These are phyloP conservation scores for Mortierella sp. DNA, from an alignment of 371 early-diverging fungal genomes.

Conservation along the genomic window DNA sequence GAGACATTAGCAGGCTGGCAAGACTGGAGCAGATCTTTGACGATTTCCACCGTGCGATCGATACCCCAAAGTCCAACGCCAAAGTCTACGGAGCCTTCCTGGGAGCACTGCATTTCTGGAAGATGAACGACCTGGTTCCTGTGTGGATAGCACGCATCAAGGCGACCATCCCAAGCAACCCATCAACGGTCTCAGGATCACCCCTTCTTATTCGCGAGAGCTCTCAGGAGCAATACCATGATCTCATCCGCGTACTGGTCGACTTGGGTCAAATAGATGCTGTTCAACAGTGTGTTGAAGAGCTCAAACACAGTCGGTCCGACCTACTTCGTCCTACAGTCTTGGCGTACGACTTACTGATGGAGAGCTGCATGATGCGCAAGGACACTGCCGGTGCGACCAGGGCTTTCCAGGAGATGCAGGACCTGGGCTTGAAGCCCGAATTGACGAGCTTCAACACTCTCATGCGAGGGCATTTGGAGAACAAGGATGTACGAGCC, in stretches of 20 bases:
- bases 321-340: constrained; percentile 47
- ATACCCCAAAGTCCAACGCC: constrained; percentile 35
- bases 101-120: constrained; percentile 46
- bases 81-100: constrained; percentile 37
- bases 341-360: constrained; percentile 30
- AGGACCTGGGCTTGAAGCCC: constrained; percentile 28
- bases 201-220: constrained; percentile 3
- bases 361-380: constrained; percentile 23
- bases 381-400: constrained; percentile 33
- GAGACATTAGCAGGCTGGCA: not conserved
- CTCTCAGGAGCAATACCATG: constrained; percentile 45
- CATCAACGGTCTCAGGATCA: not conserved
- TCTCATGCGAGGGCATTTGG: constrained; percentile 37
- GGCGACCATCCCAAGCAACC: constrained; percentile 10
- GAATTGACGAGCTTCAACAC: constrained; percentile 48
- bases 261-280: constrained; percentile 30
- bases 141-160: constrained; percentile 35
- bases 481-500: constrained; percentile 36
- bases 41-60: constrained; percentile 40
- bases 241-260: constrained; percentile 36
- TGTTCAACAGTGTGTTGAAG: constrained; percentile 45
- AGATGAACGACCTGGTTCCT: constrained; percentile 26
- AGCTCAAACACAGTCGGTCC: constrained; percentile 26
- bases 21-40: constrained; percentile 42
- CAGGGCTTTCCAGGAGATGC: constrained; percentile 45